These are phyloP conservation scores for Mucor plumbeus DNA, from an alignment of 371 early-diverging fungal genomes.

Conservation along the genomic window DNA sequence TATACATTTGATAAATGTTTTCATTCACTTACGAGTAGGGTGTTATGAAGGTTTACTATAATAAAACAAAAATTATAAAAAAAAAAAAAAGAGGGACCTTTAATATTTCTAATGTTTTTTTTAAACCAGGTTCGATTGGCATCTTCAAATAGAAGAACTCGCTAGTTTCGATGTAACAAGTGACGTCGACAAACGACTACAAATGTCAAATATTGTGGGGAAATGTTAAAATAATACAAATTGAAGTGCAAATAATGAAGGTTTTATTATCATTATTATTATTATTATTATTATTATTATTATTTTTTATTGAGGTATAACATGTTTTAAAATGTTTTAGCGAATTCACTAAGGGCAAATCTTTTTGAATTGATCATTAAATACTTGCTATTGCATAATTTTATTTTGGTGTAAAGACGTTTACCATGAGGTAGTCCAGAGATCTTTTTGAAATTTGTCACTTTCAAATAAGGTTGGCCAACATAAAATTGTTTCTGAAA, in stretches of 20 bases:
- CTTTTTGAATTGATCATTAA: not conserved
- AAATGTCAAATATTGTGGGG: not conserved
- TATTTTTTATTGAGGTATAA: not conserved
- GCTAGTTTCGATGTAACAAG: not conserved
- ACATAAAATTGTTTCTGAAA: not conserved
- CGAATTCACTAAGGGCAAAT: not conserved
- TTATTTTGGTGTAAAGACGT: not conserved
- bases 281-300: too few relatives aligned
- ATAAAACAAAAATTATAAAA: conserved; percentile 9
- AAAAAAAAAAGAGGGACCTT: conserved; percentile 1
- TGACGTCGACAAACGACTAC: not conserved
- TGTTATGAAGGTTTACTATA: conserved; percentile 18
- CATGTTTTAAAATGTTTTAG: not conserved
- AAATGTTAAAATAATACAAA: too few relatives aligned
- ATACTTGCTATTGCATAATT: not conserved
- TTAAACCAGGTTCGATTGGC: conserved; percentile 11
- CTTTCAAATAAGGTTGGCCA: not conserved
- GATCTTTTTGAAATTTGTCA: conserved; percentile 1
- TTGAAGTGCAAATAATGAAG: too few relatives aligned
- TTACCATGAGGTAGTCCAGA: not conserved
- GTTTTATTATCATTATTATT: not conserved
- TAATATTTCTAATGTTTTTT: conserved; percentile 10
- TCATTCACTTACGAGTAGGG: conserved; percentile 24
- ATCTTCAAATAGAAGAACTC: not conserved
- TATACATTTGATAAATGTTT: not conserved